A percentile compares a stretch with the other conserved stretches of the same genome.
Conservation (phyloP, 257 asterid genomes). For the Solanum commersonii region DNA sequence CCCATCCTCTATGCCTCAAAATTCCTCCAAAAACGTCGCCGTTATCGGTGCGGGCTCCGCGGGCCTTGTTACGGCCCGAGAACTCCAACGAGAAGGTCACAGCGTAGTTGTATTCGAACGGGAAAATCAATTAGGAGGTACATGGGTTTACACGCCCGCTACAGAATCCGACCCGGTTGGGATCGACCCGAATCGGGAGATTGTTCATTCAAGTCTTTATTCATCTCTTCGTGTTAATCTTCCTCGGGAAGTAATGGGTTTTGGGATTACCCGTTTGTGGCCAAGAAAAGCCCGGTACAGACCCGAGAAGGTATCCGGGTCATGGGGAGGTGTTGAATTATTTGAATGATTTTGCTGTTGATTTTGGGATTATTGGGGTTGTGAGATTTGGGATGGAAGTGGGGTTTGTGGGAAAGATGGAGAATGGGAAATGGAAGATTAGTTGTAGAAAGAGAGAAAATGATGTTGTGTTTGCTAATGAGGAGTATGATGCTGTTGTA, state of each 20-base stretch:
- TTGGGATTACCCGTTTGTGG: constrained; percentile 64
- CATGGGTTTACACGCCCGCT: constrained; percentile 70
- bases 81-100: constrained; percentile 79
- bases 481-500: constrained; percentile 84
- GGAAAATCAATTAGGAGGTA: constrained; percentile 57
- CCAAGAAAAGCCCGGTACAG: constrained; percentile 35
- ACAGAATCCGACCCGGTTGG: constrained; percentile 68
- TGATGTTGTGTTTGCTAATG: constrained; percentile 18
- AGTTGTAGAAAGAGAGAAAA: constrained; percentile 26
- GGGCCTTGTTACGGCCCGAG: constrained; percentile 76
- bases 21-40: constrained; percentile 52
- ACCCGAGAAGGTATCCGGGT: constrained; percentile 76
- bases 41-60: constrained; percentile 96
- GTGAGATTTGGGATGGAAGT: constrained; percentile 78
- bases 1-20: constrained; percentile 19
- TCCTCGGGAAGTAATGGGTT: constrained; percentile 87
- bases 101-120: constrained; percentile 70
- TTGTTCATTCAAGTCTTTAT: constrained; percentile 72
- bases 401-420: constrained; percentile 34
- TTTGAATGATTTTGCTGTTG: constrained; percentile 54
- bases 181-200: constrained; percentile 35
- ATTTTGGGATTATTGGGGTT: constrained; percentile 48
- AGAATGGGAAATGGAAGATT: constrained; percentile 58
- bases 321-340: constrained; percentile 68
- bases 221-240: constrained; percentile 83